A percentile compares a stretch with the other conserved stretches of the same genome.
Evolutionary conservation across 2,329 filamentous ascomycete species (phyloP).

Genomic region (Colletotrichum noveboracense): DNA sequence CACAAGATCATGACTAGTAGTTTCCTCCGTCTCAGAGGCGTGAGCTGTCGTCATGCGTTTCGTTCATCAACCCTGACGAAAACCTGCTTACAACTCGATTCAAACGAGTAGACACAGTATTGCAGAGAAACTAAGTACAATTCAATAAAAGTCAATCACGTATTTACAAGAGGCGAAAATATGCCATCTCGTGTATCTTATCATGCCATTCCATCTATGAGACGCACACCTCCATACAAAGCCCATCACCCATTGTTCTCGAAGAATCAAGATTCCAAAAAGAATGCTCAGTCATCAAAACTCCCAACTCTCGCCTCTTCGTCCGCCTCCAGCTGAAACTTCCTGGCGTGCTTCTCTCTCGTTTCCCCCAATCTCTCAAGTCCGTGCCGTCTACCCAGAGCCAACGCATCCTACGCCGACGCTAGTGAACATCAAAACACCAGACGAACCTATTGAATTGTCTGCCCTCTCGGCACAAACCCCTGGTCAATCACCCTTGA

Average conservation of each 20-base stretch:
- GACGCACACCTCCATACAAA: neutral
- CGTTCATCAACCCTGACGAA: neutral
- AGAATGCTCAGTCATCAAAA: neutral
- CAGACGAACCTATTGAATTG: neutral
- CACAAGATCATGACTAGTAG: neutral
- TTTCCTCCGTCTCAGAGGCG: neutral
- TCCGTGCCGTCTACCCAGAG: conserved; percentile 13
- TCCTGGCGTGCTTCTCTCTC: neutral
- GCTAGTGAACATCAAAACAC: conserved; percentile 11
- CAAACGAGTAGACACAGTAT: neutral
- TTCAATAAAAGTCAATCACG: neutral
- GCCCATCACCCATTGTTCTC: neutral
- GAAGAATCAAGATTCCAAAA: neutral
- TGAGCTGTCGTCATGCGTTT: neutral
- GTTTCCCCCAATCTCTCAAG: neutral
- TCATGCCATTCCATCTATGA: conserved; percentile 8
- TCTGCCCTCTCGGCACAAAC: neutral
- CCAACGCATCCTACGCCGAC: conserved; percentile 18
- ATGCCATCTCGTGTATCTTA: neutral
- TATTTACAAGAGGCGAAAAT: neutral
- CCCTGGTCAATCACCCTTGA: neutral
- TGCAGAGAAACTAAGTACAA: neutral
- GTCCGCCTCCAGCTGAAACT: neutral
- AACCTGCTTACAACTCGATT: neutral
- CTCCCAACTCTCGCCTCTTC: neutral